Base-by-base conservation (phyloP, 2,329 filamentous ascomycete genomes). In the Thermomyces lanuginosus region DNA sequence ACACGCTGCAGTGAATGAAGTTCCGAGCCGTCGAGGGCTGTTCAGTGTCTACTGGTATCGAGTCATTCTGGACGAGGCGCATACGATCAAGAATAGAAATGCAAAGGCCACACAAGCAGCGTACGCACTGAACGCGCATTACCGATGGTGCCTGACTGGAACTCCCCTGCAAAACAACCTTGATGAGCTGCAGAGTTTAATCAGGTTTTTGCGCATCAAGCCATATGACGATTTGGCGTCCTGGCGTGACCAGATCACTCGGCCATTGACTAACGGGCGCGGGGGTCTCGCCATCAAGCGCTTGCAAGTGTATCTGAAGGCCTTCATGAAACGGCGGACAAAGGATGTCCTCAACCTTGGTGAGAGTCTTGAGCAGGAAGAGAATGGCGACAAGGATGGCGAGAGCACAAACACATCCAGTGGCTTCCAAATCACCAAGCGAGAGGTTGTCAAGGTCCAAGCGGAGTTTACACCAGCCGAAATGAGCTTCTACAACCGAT, bases 131-230 rank as follows among this genome's bases (percentile, higher is more conserved):
- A 64, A 76, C 16, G 75, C 81, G 11, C 77, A 89, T 48, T 95
- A 92, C 44, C 69, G 89, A 34, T 98, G 89, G 89, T 95, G 89
- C 46, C 58, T 98, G 35, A 92, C 84, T 1, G 89, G 89, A 28
- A 98, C 89, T 1, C 89, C 89, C 0, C 83, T 98, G 76, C 89
- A 98, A 48, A 98, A 98, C 55, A 95, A 92, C 42, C 68, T 98
- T 4, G 89, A 98, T 38, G 89, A 98, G 52, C 60, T 98, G 27
- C 89, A 98, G 47, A 92, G 82, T 39, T 59, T 98, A 28, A 81
- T 98, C 49, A 80, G 76, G 35, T 98, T 98, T 51, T 63, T 98
- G 19, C 74, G 80, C 9, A 92, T 98, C 46, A 77, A 79, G 40
- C 89, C 89, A 1, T 95, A 89, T 45, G 76, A 91, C 43, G 74